Evolutionary conservation across 2,329 filamentous ascomycete species (phyloP), one percentile per base, ranked within the genome.

Genomic region (Cladosporium sphaerospermum): DNA sequence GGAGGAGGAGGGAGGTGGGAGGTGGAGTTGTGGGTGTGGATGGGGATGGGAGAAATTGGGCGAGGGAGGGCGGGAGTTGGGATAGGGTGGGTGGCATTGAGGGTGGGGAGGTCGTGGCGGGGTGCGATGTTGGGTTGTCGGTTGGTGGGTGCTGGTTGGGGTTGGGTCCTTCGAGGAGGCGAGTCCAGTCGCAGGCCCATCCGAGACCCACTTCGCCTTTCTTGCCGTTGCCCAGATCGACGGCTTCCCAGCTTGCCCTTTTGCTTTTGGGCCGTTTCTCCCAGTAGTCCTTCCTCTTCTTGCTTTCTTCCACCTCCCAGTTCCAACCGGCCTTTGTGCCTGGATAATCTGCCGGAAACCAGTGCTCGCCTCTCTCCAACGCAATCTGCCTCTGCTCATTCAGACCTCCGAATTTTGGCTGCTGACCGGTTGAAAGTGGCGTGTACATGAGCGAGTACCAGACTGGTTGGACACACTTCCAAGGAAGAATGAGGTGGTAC

Each of bases 371-470:
- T 16, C 83, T 80, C 71, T 97, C 91, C 64, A 96, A 95, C 1
- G 83, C 75, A 18, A 95, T 78, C 66, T 97, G 92, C 34, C 84
- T 81, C 47, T 83, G 77, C 69, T 99, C 87, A 42, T 88, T 78
- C 32, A 96, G 64, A 0, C 93, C 92, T 1, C 88, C 92, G 60
- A 95, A 89, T 19, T 85, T 79, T 1, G 89, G 86, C 55, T 89
- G 95, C 0, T 86, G 85, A 7, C 90, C 90, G 1, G 84, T 86
- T 0, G 84, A 86, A 0, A 95, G 76, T 0, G 89, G 88, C 55
- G 85, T 89, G 64, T 89, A 89, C 71, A 95, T 85, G 11, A 97
- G 72, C 44, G 82, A 84, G 62, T 92, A 86, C 93, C 93, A 99
- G 32, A 96, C 76, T 0, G 89, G 82, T 34, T 83, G 75, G 34